phyloP scores from a whole-genome alignment of 768 basidiomycete species.

The Pleurotus salmoneostramineus region DNA sequence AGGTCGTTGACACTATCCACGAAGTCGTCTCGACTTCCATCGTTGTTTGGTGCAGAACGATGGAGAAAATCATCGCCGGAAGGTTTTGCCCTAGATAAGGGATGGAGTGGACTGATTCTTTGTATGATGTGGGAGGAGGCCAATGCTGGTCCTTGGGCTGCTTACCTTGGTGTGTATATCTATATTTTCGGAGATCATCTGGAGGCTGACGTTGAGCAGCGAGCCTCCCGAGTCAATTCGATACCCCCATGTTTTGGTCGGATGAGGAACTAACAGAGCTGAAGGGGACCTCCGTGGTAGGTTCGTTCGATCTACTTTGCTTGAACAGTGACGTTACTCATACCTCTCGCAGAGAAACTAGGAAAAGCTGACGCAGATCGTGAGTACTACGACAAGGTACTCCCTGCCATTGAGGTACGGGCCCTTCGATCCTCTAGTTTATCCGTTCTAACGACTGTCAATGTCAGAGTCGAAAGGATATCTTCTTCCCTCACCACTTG shows the following conservation, averaged over 20 bases:
- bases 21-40: slow-evolving; percentile 65
- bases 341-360: slow-evolving; percentile 61
- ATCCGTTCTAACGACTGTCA: background rate
- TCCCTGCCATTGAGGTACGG: slow-evolving; percentile 69
- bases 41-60: slow-evolving; percentile 49
- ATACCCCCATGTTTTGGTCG: slow-evolving; percentile 95
- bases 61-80: slow-evolving; percentile 51
- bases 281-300: slow-evolving; percentile 81
- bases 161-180: slow-evolving; percentile 60
- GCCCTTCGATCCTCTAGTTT: background rate
- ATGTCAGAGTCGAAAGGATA: slow-evolving; percentile 57
- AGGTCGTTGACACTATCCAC: slow-evolving; percentile 73
- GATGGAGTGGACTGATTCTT: slow-evolving; percentile 88
- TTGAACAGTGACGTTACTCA: too few relatives aligned
- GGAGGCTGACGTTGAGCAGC: slow-evolving; percentile 28
- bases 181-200: background rate
- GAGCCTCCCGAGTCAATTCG: slow-evolving; percentile 67
- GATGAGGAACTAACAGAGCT: slow-evolving; percentile 70
- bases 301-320: slow-evolving; percentile 38
- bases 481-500: slow-evolving; percentile 58
- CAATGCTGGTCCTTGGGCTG: slow-evolving; percentile 53
- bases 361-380: slow-evolving; percentile 80
- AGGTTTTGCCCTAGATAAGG: slow-evolving; percentile 40
- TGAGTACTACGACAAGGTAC: slow-evolving; percentile 61
- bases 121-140: slow-evolving; percentile 96